These are phyloP conservation scores for Drechslerella dactyloides DNA, from an alignment of 2,329 filamentous ascomycete species.

Conservation along the genomic window DNA sequence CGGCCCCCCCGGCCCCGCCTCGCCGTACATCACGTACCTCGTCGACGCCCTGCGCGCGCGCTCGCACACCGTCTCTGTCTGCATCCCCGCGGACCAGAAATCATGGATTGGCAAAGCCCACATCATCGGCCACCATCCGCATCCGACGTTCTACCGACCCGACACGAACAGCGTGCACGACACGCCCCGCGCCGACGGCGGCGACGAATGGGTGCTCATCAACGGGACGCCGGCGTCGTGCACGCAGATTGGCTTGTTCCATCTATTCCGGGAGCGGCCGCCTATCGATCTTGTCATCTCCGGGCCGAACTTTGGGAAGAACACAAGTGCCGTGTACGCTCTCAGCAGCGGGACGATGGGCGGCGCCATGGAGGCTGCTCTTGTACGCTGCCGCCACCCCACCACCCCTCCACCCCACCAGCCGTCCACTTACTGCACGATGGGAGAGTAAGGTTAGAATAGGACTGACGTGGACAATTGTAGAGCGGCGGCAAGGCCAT, in stretches of 20 bases:
- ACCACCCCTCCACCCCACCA: background rate
- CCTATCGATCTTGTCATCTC: slow-evolving; percentile 78
- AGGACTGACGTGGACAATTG: background rate
- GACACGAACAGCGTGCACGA: slow-evolving; percentile 67
- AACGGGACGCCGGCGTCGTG: slow-evolving; percentile 82
- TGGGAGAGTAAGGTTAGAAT: too few species aligned
- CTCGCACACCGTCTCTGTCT: slow-evolving; percentile 87
- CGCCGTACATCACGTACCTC: slow-evolving; percentile 79
- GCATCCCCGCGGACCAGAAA: slow-evolving; percentile 86
- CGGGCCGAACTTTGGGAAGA: slow-evolving; percentile 80
- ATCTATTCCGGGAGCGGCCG: slow-evolving; percentile 75
- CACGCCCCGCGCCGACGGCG: slow-evolving; percentile 61
- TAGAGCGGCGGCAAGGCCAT: slow-evolving; percentile 71
- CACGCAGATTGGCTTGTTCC: slow-evolving; percentile 80
- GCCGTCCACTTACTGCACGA: background rate
- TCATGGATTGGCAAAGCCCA: slow-evolving; percentile 99
- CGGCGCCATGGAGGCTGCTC: slow-evolving; percentile 34
- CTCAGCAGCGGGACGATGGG: slow-evolving; percentile 70
- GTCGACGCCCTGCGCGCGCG: slow-evolving; percentile 72
- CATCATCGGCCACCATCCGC: slow-evolving; percentile 86
- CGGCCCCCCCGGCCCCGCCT: slow-evolving; percentile 78
- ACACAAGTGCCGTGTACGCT: slow-evolving; percentile 79
- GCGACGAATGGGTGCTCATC: slow-evolving; percentile 80
- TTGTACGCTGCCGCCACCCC: slow-evolving; percentile 12
- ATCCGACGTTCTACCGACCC: slow-evolving; percentile 81